phyloP scores from a whole-genome alignment of 805 yeast genomes.

The Metschnikowia baotianmanensis region DNA sequence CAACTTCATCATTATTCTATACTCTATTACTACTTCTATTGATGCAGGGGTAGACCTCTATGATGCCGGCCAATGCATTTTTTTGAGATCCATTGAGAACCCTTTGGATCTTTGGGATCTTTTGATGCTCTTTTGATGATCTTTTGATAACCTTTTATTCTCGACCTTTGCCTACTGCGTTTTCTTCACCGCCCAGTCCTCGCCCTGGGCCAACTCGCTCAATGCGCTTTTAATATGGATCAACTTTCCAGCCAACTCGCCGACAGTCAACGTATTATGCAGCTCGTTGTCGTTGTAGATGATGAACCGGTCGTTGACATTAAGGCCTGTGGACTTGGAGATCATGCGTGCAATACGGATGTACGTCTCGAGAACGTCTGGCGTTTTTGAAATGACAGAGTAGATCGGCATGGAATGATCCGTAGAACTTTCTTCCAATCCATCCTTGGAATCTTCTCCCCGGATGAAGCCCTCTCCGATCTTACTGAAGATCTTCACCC shows the following conservation, averaged over 20 bases:
- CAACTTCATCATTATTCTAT: no score
- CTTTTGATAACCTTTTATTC: no score
- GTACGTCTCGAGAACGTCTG: conserved; percentile 31
- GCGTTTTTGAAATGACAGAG: conserved; percentile 24
- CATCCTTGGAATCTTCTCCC: no score
- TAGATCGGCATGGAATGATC: conserved; percentile 29
- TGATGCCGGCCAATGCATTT: no score
- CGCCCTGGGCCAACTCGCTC: conserved; percentile 33
- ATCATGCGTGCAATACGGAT: conserved; percentile 26
- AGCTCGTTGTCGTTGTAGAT: conserved; percentile 23
- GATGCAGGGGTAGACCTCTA: no score
- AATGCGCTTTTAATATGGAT: conserved; percentile 35
- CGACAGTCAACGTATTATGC: conserved; percentile 26
- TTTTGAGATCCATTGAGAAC: no score
- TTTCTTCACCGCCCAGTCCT: conserved; percentile 16
- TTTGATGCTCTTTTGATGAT: no score
- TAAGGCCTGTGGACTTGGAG: conserved; percentile 34
- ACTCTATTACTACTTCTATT: no score
- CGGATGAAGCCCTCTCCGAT: conserved; percentile 24
- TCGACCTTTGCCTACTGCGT: conserved; percentile 6
- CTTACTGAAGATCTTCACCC: conserved; percentile 30
- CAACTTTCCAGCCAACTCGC: conserved; percentile 30
- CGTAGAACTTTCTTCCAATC: no score
- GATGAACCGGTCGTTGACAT: conserved; percentile 38
- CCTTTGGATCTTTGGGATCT: no score